A percentile compares a stretch with the other conserved stretches of the same genome.
These are phyloP conservation scores for Wakefieldia striispora DNA, from an alignment of 768 basidiomycete genomes.

Conservation along the genomic window DNA sequence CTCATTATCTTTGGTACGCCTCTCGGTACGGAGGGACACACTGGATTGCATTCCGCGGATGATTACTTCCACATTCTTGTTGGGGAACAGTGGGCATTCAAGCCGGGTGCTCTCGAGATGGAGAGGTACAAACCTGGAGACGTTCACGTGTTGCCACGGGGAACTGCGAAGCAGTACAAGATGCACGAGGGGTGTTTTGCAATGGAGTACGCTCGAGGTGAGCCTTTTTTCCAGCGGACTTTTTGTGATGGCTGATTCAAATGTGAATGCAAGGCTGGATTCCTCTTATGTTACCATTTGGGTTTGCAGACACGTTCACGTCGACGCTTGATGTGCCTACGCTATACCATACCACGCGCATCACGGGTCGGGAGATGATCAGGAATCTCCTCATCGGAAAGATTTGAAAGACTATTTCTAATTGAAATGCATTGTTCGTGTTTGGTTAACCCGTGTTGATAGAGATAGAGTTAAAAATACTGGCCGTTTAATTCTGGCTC, in stretches of 20 bases:
- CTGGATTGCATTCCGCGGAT: constrained; percentile 91
- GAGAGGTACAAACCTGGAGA: constrained; percentile 84
- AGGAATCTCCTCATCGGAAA: constrained; percentile 83
- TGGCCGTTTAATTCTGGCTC: no score
- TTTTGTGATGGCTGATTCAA: not conserved
- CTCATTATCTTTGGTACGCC: constrained; percentile 95
- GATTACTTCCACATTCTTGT: constrained; percentile 96
- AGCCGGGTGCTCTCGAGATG: constrained; percentile 75
- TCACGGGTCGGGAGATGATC: constrained; percentile 83
- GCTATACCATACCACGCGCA: constrained; percentile 69
- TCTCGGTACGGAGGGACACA: constrained; percentile 94
- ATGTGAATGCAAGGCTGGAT: constrained; percentile 78
- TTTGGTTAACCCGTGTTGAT: no score
- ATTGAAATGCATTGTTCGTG: not conserved
- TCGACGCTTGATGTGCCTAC: constrained; percentile 90
- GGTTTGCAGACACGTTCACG: constrained; percentile 77
- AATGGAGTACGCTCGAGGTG: constrained; percentile 91
- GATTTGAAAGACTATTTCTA: constrained; percentile 47
- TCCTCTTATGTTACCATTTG: constrained; percentile 94
- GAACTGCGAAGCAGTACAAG: constrained; percentile 93
- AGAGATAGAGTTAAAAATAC: no score
- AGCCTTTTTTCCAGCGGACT: constrained; percentile 14
- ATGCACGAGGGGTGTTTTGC: constrained; percentile 97
- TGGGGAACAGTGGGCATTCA: constrained; percentile 95
- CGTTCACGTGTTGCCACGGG: constrained; percentile 81